These are phyloP conservation scores for Cercospora sp. DNA, from an alignment of 2,329 filamentous ascomycete species.

Conservation along the genomic window DNA sequence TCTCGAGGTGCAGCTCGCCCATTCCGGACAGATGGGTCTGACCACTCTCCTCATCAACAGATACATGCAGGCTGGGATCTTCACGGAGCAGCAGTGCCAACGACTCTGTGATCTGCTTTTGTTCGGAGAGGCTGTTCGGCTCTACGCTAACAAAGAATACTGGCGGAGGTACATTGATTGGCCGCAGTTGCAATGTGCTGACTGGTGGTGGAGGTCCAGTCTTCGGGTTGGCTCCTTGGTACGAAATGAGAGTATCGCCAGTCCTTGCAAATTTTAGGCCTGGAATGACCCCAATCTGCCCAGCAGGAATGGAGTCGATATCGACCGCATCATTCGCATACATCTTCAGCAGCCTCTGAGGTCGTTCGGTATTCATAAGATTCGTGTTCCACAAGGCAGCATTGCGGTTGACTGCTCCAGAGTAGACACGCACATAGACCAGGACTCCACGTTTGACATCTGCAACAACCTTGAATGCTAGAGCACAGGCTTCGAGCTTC, in stretches of 20 bases:
- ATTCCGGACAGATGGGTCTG: conserved; percentile 93
- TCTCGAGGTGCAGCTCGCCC: conserved; percentile 93
- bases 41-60: conserved; percentile 82
- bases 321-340: conserved; percentile 86
- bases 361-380: conserved; percentile 73
- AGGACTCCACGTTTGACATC: conserved; percentile 82
- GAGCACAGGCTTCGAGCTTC: conserved; percentile 67
- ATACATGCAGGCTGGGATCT: conserved; percentile 87
- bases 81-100: conserved; percentile 80
- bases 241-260: conserved; percentile 84
- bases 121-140: conserved; percentile 72
- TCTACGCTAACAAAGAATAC: conserved; percentile 97
- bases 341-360: conserved; percentile 81
- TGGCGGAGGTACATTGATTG: conserved; percentile 85
- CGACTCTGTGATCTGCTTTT: conserved; percentile 74
- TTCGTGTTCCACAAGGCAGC: conserved; percentile 84
- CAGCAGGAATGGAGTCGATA: conserved; percentile 73
- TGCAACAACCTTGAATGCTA: conserved; percentile 91
- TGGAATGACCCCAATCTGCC: conserved; percentile 91
- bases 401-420: conserved; percentile 74
- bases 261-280: conserved; percentile 90
- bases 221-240: conserved; percentile 61
- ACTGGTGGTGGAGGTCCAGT: conserved; percentile 67
- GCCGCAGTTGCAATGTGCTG: conserved; percentile 75
- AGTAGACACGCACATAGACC: conserved; percentile 90